Evolutionary conservation across 345 rosid genomes (phyloP).

Genomic region (Cardamine resedifolia): DNA sequence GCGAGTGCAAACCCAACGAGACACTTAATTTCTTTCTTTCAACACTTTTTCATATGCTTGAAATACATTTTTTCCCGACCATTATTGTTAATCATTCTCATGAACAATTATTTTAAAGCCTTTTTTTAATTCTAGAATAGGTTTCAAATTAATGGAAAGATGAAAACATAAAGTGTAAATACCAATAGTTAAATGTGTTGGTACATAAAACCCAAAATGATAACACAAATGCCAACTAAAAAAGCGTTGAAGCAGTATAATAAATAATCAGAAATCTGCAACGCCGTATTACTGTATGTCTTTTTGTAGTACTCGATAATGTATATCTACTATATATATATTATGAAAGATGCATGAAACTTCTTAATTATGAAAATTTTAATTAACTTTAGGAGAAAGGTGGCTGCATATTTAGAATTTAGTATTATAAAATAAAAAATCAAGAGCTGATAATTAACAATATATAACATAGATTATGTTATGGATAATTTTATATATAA

Average conservation of each 20-base stretch:
- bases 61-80: not conserved
- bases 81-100: not conserved
- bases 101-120: not conserved
- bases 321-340: not conserved
- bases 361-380: not conserved
- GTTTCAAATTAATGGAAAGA: not conserved
- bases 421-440: not conserved
- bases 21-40: not conserved
- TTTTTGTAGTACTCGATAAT: not conserved
- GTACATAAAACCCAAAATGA: conserved; percentile 21
- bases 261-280: not conserved
- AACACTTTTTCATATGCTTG: not conserved
- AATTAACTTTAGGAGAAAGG: conserved; percentile 17
- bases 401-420: not conserved
- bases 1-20: not conserved
- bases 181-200: not conserved
- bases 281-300: not conserved
- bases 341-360: conserved; percentile 19
- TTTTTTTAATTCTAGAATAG: not conserved
- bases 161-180: not conserved
- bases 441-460: conserved; percentile 5
- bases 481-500: conserved; percentile 26
- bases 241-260: conserved; percentile 20
- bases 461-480: conserved; percentile 12
- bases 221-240: conserved; percentile 37